These are phyloP conservation scores for Leccinum rimulosum DNA, from an alignment of 768 basidiomycete genomes.

Conservation along the genomic window DNA sequence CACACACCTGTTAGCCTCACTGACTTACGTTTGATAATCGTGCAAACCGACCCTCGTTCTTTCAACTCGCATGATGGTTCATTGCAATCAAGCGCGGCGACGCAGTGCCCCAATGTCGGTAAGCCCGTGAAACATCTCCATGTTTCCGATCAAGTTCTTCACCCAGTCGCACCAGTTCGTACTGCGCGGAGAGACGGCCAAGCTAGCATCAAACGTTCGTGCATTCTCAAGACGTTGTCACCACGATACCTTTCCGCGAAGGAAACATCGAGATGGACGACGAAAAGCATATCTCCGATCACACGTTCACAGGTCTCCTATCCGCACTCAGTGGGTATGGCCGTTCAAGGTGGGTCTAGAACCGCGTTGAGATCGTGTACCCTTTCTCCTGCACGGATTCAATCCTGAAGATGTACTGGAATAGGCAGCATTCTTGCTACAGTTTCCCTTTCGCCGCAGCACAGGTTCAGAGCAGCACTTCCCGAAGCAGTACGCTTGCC, in stretches of 20 bases:
- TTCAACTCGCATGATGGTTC: not conserved
- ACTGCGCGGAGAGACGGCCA: not conserved
- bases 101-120: not conserved
- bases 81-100: not conserved
- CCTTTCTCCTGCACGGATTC: conserved; percentile 12
- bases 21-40: not conserved
- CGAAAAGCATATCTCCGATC: conserved; percentile 31
- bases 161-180: conserved; percentile 13
- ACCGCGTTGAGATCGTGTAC: conserved; percentile 4
- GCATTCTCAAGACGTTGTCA: not conserved
- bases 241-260: conserved; percentile 13
- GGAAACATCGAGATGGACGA: conserved; percentile 7
- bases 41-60: not conserved
- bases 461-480: conserved; percentile 15
- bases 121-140: not conserved
- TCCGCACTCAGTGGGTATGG: conserved; percentile 52
- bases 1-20: not conserved
- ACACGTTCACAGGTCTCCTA: conserved; percentile 20
- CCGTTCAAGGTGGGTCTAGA: conserved; percentile 33
- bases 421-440: conserved; percentile 18
- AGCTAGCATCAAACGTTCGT: not conserved
- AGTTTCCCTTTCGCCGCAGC: conserved; percentile 6
- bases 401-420: conserved; percentile 13
- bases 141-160: conserved; percentile 2
- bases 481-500: conserved; percentile 11